phyloP scores from a whole-genome alignment of 202 grass and related monocot species.

The Musa balbisiana region DNA sequence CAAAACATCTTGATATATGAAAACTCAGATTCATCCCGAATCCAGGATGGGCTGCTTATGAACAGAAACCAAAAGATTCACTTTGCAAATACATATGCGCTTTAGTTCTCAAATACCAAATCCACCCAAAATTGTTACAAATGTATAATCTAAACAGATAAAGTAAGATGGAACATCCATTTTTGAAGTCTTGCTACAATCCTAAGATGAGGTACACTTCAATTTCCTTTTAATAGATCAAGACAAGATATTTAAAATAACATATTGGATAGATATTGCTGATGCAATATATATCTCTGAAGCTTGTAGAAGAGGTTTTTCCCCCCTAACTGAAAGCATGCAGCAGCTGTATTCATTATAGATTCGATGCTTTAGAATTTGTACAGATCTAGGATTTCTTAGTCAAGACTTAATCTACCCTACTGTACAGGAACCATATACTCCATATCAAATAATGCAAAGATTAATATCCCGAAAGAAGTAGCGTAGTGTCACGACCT shows the following conservation, averaged over 20 bases:
- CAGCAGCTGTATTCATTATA: background rate
- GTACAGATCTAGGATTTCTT: background rate
- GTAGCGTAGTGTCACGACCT: no score
- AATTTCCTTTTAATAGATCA: background rate
- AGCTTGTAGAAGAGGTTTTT: background rate
- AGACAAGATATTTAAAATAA: background rate
- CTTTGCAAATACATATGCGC: background rate
- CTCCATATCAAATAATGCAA: no score
- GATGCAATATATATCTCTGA: background rate
- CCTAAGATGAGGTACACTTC: background rate
- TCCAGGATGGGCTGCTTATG: background rate
- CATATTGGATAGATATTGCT: background rate
- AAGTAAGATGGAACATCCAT: background rate
- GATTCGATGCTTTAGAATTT: background rate
- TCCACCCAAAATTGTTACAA: background rate
- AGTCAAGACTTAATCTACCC: no score
- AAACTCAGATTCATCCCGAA: background rate
- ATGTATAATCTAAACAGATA: background rate
- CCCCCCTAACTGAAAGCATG: background rate
- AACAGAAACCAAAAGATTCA: background rate
- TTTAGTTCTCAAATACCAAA: background rate
- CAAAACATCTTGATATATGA: slow-evolving; percentile 18
- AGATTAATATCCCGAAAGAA: background rate
- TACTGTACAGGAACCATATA: no score
- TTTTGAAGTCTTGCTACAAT: background rate